These are phyloP conservation scores for Actinidia arguta DNA, from an alignment of 179 eudicot species.

Conservation along the genomic window DNA sequence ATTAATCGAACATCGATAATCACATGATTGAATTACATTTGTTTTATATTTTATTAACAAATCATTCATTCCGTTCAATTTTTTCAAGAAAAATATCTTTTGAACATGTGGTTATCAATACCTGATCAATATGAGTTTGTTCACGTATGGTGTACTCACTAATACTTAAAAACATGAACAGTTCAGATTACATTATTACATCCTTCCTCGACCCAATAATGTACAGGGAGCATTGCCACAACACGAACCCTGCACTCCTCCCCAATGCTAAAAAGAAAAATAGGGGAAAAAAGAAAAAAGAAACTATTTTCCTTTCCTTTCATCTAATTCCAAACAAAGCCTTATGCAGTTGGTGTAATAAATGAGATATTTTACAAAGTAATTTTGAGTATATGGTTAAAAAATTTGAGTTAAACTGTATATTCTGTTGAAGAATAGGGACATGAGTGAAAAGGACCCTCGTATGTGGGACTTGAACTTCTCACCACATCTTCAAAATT, in stretches of 20 bases:
- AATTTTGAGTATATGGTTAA: neutral
- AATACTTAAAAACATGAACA: neutral
- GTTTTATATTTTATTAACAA: neutral
- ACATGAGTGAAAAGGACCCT: slow-evolving; percentile 29
- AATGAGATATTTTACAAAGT: too few relatives aligned
- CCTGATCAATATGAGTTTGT: too few relatives aligned
- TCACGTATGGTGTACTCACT: too few relatives aligned
- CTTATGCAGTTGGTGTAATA: too few relatives aligned
- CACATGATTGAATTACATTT: too few relatives aligned
- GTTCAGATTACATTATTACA: neutral
- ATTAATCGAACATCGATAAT: too few relatives aligned
- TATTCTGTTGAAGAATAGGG: neutral
- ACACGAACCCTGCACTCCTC: too few relatives aligned
- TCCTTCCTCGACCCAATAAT: too few relatives aligned
- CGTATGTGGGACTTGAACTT: slow-evolving; percentile 16
- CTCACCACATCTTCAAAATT: neutral
- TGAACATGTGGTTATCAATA: too few relatives aligned
- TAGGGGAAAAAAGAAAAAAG: too few relatives aligned
- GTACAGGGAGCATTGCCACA: neutral
- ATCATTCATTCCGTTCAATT: neutral
- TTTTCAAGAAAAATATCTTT: neutral
- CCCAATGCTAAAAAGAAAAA: too few relatives aligned
- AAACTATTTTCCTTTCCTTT: neutral
- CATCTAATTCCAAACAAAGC: too few relatives aligned
- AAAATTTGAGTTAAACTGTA: neutral